These are phyloP conservation scores for Phoma sp. DNA, from an alignment of 2,329 filamentous ascomycete species.

Conservation along the genomic window DNA sequence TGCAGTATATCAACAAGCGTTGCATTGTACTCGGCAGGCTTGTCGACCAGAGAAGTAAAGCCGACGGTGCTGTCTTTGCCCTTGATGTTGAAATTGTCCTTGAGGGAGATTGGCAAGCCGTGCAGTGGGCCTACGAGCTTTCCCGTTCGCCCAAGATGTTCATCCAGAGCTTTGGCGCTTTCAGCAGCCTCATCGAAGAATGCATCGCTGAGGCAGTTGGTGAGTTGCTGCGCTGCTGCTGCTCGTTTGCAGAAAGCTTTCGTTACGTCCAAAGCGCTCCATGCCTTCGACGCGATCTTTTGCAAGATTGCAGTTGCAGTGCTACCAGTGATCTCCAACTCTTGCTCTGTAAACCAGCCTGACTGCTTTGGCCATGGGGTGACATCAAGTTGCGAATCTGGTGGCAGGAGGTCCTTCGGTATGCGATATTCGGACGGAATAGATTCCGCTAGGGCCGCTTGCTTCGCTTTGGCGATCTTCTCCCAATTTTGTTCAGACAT, in stretches of 20 bases:
- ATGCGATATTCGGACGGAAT: constrained; percentile 66
- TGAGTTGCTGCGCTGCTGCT: constrained; percentile 62
- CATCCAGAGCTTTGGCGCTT: constrained; percentile 60
- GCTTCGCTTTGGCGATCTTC: constrained; percentile 52
- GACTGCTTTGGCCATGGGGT: constrained; percentile 61
- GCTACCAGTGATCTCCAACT: constrained; percentile 58
- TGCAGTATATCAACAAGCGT: constrained; percentile 64
- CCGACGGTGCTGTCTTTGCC: constrained; percentile 68
- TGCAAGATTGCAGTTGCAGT: constrained; percentile 50
- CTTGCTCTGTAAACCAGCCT: constrained; percentile 63
- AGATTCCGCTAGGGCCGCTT: constrained; percentile 52
- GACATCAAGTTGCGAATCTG: constrained; percentile 61
- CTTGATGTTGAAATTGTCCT: constrained; percentile 71
- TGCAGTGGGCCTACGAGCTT: constrained; percentile 63
- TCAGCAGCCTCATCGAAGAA: constrained; percentile 61
- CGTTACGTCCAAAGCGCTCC: constrained; percentile 60
- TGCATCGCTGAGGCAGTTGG: constrained; percentile 65
- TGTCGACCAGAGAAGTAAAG: constrained; percentile 66
- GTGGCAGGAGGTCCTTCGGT: constrained; percentile 59
- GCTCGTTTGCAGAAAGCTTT: constrained; percentile 62
- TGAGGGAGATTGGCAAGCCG: constrained; percentile 66
- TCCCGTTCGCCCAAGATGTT: constrained; percentile 54
- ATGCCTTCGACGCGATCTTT: constrained; percentile 51
- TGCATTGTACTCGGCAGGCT: constrained; percentile 63
- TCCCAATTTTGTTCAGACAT: constrained; percentile 49